phyloP scores from a whole-genome alignment of 352 stramenopile species.

The Globisporangium orthogonon region DNA sequence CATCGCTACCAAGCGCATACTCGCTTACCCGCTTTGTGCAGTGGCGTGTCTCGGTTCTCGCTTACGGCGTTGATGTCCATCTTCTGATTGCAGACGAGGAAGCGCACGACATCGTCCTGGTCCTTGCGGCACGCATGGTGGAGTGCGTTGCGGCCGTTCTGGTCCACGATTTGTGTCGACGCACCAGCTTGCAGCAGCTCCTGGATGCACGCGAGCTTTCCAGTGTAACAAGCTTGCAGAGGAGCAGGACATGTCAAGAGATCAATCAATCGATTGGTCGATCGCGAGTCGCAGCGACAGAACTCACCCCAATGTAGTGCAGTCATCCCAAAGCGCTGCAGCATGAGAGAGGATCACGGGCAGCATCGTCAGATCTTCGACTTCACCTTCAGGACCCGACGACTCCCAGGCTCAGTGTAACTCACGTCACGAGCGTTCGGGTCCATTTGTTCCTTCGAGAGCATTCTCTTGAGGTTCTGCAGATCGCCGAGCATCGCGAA shows the following conservation, averaged over 20 bases:
- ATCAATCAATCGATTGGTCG: neutral
- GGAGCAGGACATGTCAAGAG: neutral
- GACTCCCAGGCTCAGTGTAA: neutral
- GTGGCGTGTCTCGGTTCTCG: constrained; percentile 66
- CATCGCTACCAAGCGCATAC: neutral
- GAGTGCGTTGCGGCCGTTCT: constrained; percentile 61
- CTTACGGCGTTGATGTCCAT: constrained; percentile 56
- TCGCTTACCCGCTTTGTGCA: constrained; percentile 69
- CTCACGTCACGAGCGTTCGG: constrained; percentile 54
- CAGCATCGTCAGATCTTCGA: neutral
- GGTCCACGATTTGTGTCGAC: constrained; percentile 26
- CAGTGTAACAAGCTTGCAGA: constrained; percentile 44
- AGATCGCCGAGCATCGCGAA: constrained; percentile 49
- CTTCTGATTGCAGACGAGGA: constrained; percentile 32
- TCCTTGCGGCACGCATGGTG: constrained; percentile 77
- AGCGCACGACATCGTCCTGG: constrained; percentile 53
- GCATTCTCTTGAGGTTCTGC: constrained; percentile 33
- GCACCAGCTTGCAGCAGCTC: constrained; percentile 48
- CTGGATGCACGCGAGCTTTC: constrained; percentile 43
- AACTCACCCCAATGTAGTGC: constrained; percentile 69
- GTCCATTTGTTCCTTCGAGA: constrained; percentile 41
- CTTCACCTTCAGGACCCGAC: neutral
- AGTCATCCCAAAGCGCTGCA: constrained; percentile 74
- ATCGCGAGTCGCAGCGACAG: neutral
- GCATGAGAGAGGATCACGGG: neutral